Evolutionary conservation across 2,329 filamentous ascomycete species (phyloP), one percentile per base, ranked within the genome.

Genomic region (Coniochaeta ligniaria): DNA sequence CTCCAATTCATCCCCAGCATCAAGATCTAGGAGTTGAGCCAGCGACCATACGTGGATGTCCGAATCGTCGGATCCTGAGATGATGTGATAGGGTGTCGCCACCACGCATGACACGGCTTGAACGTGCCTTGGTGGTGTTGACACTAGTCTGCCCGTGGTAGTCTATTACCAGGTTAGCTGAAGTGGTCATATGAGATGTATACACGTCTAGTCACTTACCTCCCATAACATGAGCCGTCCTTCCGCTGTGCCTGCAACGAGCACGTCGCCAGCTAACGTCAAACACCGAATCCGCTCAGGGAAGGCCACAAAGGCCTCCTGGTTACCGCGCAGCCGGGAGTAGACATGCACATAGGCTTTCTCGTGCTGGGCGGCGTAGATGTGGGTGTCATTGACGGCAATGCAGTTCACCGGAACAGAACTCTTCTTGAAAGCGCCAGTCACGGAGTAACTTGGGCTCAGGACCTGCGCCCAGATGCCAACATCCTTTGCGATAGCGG

Each of bases 301-400:
- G 68, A 99, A 96, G 0, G 93, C 89, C 22, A 98, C 86, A 20
- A 91, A 83, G 7, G 91, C 90, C 75, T 98, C 94, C 71, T 97
- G 92, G 67, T 90, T 95, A 31, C 90, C 90, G 64, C 90, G 90
- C 61, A 87, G 82, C 60, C 92, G 84, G 61, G 85, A 93, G 75
- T 98, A 99, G 60, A 99, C 92, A 75, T 98, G 91, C 1, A 99
- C 83, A 47, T 96, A 90, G 0, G 92, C 91, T 74, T 96, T 98
- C 65, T 93, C 92, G 57, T 89, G 83, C 73, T 99, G 95, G 4
- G 92, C 94, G 4, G 93, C 89, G 72, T 96, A 99, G 55, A 98
- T 82, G 72, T 99, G 95, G 22, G 88, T 88, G 52, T 84, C 80
- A 74, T 83, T 96, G 67, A 93, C 82, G 33, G 92, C 93, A 60